Evolutionary conservation across 2,329 filamentous ascomycete species (phyloP).

Genomic region (Simplicillium sp.): DNA sequence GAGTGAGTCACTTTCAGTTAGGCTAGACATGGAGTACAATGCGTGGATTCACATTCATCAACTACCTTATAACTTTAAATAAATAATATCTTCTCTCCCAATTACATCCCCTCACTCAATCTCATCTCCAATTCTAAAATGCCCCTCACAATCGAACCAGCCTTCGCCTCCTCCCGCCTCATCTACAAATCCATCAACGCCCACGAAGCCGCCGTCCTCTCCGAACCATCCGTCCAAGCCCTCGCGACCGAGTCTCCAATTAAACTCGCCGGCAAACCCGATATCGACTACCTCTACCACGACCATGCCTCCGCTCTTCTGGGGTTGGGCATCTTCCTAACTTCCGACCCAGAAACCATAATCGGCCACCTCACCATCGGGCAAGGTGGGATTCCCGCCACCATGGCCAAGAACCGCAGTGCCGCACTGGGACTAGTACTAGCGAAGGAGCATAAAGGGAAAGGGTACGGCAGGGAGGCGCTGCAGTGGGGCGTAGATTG

Average conservation of each 20-base stretch:
- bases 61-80: too few relatives aligned
- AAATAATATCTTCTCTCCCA: too few relatives aligned
- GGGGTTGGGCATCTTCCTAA: slow-evolving; percentile 12
- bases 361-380: slow-evolving; percentile 10
- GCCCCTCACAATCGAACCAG: too few relatives aligned
- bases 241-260: slow-evolving; percentile 6
- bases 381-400: slow-evolving; percentile 5
- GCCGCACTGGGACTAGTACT: slow-evolving; percentile 6
- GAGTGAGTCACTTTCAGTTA: not conserved
- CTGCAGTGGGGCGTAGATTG: slow-evolving; percentile 7
- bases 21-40: not conserved
- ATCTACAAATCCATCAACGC: slow-evolving; percentile 11
- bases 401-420: slow-evolving; percentile 6
- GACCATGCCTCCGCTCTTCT: slow-evolving; percentile 10
- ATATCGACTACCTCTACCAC: slow-evolving; percentile 7
- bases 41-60: too few relatives aligned
- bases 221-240: slow-evolving; percentile 8
- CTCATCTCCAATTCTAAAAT: too few relatives aligned
- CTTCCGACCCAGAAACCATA: too few relatives aligned
- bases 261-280: slow-evolving; percentile 7
- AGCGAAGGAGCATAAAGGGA: slow-evolving; percentile 1
- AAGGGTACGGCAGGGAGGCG: slow-evolving; percentile 6
- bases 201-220: slow-evolving; percentile 7
- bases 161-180: slow-evolving; percentile 10
- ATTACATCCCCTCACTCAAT: too few relatives aligned